Evolutionary conservation across 179 eudicot genomes (phyloP), one percentile per base, ranked within the genome.

Genomic region (Gypsophila paniculata): DNA sequence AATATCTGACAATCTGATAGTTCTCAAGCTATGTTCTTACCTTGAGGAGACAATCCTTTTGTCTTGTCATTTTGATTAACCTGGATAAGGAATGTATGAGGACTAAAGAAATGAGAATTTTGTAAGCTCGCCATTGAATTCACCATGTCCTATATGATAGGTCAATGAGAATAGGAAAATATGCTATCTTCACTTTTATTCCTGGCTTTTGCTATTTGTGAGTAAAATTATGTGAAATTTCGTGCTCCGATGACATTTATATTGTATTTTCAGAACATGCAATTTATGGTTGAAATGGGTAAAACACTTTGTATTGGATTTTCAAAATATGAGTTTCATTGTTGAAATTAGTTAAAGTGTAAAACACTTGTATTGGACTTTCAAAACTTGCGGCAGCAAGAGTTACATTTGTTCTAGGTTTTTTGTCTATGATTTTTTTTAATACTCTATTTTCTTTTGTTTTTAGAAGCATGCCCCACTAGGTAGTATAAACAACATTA

Each of bases 1-100:
- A 61, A 14, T 61, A 61, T 61, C n/a, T 61, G 65, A 61, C 32
- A 61, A 61, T 32, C 65, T 29, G 26, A 25, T 57, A 57, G 10
- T 61, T 29, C 38, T 60, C 18, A 38, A 25, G 0, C 62, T 59
- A 25, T 13, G 62, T 12, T 25, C 36, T 14, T 29, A 23, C 36
- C 63, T 59, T 6, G 18, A 58, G 62, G 62, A 23, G 62, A 58
- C 34, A 23, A 25, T 58, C 10, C 34, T 34, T 61, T 15, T 61
- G 38, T 9, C 29, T 2, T 61, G 19, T 29, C 65, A 13, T 17
- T 26, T 6, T 14, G 64, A 60, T 6, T 60, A 60, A 13, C 42
- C 64, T 60, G 64, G 21, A 32, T 14, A 13, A 11, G 25, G 59
- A 54, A 54, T 54, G 23, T 54, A 1, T 18, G 11, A 23, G 18